Base-by-base conservation (phyloP, 495 filamentous ascomycete species). In the Friedmanniomyces endolithicus region DNA sequence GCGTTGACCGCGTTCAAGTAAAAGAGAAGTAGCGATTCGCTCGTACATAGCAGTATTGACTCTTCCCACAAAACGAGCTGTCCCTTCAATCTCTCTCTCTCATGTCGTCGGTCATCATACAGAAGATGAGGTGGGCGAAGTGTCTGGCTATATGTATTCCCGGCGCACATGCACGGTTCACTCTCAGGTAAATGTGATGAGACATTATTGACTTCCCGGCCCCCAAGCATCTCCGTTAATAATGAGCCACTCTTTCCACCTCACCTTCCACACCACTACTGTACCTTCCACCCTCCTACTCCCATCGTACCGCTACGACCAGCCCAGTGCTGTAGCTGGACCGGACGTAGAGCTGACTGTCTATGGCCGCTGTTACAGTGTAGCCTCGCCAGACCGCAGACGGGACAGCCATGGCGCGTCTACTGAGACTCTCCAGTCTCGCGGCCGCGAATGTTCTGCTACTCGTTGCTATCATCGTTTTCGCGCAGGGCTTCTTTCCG, bases 401-500 rank as follows among this genome's bases (percentile, higher is more conserved):
- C 12, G 14, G 37, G 12, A 41, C 3, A 14, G 12, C 16, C 3
- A 6, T 4, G 6, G 6, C 4, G 37, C 17, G 34, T 27, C 33
- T 22, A 2, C 7, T 35, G 1, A 37, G 50, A 11, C 51, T 58
- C 23, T 17, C 20, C 37, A 14, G 11, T 19, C 55, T 69, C 29
- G 47, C 40, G n/a, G 23, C 66, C 46, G 79, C 80, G 49, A 97
- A 98, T 71, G 16, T 86, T 16, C 70, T 97, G 22, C 79, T 95
- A 27, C 85, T 86, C 1, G 56, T 86, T 37, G 82, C 88, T 39
- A 80, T 96, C 46, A 56, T 94, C 41, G 71, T 82, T 50, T 99
- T 99, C 67, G 90, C 87, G 7, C 78, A 82, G 3, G 92, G 94
- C 16, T 99, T 97, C 74, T 97, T 99, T 65, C 92, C 92, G 16